Percentiles rank a stretch among this genome's conserved stretches.
Conservation (phyloP, 768 basidiomycete genomes). For the Lactifluus subvellereus region DNA sequence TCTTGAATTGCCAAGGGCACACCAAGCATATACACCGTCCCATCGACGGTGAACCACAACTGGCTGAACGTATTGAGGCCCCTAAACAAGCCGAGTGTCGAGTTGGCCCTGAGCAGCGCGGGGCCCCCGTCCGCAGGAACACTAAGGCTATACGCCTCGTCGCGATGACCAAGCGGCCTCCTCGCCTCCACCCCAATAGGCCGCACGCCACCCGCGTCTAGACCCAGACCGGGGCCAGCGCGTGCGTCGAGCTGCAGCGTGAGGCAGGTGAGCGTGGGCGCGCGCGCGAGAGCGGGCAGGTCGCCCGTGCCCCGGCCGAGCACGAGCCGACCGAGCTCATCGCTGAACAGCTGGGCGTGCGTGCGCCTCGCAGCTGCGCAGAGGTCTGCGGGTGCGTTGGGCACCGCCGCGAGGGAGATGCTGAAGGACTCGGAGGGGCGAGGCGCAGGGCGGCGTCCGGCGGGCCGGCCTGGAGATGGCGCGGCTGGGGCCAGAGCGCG, state of each 20-base stretch:
- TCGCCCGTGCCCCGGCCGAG: slow-evolving; percentile 54
- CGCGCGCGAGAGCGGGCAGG: too few species aligned
- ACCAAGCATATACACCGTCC: slow-evolving; percentile 34
- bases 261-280: too few species aligned
- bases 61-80: slow-evolving; percentile 54
- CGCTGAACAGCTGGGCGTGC: slow-evolving; percentile 33
- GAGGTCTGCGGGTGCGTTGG: slow-evolving; percentile 49
- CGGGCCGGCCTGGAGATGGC: slow-evolving; percentile 29
- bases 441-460: slow-evolving; percentile 32
- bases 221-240: too few species aligned
- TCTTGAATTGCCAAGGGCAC: slow-evolving; percentile 42
- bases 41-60: slow-evolving; percentile 41
- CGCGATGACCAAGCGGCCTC: slow-evolving; percentile 32
- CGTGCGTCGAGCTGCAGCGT: too few species aligned
- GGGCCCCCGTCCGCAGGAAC: slow-evolving; percentile 35
- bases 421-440: slow-evolving; percentile 38
- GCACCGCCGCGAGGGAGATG: slow-evolving; percentile 40
- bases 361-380: slow-evolving; percentile 50
- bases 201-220: neutral
- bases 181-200: slow-evolving; percentile 35
- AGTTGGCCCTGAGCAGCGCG: slow-evolving; percentile 40
- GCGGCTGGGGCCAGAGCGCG: slow-evolving; percentile 38
- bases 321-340: slow-evolving; percentile 54
- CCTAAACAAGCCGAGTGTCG: slow-evolving; percentile 45
- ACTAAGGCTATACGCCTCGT: slow-evolving; percentile 41